Evolutionary conservation across 2,329 filamentous ascomycete genomes (phyloP), one percentile per base, ranked within the genome.

Genomic region (Pestalotiopsis sp.): DNA sequence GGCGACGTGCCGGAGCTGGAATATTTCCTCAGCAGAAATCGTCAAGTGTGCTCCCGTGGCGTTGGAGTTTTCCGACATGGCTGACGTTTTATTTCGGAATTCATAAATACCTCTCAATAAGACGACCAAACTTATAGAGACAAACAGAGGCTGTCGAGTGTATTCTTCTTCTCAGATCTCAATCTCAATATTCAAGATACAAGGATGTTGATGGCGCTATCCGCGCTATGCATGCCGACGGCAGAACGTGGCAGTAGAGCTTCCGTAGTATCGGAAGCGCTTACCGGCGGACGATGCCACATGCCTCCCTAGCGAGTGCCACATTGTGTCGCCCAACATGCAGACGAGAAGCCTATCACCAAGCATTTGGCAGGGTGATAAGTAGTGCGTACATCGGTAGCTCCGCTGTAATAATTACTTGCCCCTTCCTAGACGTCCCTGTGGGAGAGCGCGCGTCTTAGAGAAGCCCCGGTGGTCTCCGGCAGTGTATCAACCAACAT

Each of bases 11-110:
- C 72, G 71, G 6, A 73, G 70, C 25, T 71, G 62, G 49, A 73
- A 71, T 4, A 73, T 66, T 66, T 73, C 72, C 23, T 71, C 71
- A 4, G 67, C 68, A 11, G 71, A 72, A 9, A 73, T 73, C 38
- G 72, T 63, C 45, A 73, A 68, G 64, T 73, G 71, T 20, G 71
- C 66, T 11, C 72, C 72, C 11, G 72, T 73, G 5, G 70, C 68
- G n/a, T 65, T 66, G 17, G 66, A 69, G 14, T 23, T 20, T 3
- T 17, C 31, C 23, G 9, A 11, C 0, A 12, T 4, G 45, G 59
- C n/a, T n/a, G n/a, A 23, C 4, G 31, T 59, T 27, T 59, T 36
- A 2, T 4, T 58, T 58, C 23, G 25, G 13, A n/a, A 5, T 36
- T 13, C 20, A 5, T n/a, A 12, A 13, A 13, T 6, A 59, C 13